phyloP scores from a whole-genome alignment of 495 filamentous ascomycete species.

The Aspergillus cristatus region DNA sequence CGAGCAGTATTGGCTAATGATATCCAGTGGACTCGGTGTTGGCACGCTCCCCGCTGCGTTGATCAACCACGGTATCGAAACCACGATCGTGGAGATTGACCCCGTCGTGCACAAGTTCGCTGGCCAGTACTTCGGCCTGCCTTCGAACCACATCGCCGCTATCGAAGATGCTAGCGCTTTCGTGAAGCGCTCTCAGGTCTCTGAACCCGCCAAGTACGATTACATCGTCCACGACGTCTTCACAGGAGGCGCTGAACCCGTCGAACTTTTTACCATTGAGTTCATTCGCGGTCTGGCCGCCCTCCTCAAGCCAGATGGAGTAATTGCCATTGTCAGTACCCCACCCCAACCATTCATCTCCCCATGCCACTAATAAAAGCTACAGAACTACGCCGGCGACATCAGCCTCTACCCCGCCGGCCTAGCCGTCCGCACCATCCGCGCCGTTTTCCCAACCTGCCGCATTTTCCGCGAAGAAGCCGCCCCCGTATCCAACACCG shows the following conservation, averaged over 20 bases:
- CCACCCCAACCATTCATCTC: background rate
- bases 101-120: slow-evolving; percentile 80
- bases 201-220: slow-evolving; percentile 51
- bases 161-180: slow-evolving; percentile 77
- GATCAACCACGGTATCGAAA: slow-evolving; percentile 79
- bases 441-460: slow-evolving; percentile 63
- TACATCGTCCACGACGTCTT: slow-evolving; percentile 99
- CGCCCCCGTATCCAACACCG: slow-evolving; percentile 38
- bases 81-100: slow-evolving; percentile 90
- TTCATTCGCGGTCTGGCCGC: slow-evolving; percentile 60
- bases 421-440: slow-evolving; percentile 64
- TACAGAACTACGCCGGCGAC: slow-evolving; percentile 94
- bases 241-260: slow-evolving; percentile 88
- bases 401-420: slow-evolving; percentile 60
- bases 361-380: slow-evolving; percentile 4
- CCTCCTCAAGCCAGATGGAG: slow-evolving; percentile 67
- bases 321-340: slow-evolving; percentile 84
- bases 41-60: slow-evolving; percentile 83
- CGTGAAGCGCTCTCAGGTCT: slow-evolving; percentile 44
- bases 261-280: slow-evolving; percentile 75
- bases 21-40: slow-evolving; percentile 71
- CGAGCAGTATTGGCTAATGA: slow-evolving; percentile 3
- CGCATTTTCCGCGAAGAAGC: slow-evolving; percentile 75
- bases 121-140: slow-evolving; percentile 70
- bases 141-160: slow-evolving; percentile 64